Base-by-base conservation (phyloP, 495 filamentous ascomycete species). In the Amphirosellinia nigrospora region DNA sequence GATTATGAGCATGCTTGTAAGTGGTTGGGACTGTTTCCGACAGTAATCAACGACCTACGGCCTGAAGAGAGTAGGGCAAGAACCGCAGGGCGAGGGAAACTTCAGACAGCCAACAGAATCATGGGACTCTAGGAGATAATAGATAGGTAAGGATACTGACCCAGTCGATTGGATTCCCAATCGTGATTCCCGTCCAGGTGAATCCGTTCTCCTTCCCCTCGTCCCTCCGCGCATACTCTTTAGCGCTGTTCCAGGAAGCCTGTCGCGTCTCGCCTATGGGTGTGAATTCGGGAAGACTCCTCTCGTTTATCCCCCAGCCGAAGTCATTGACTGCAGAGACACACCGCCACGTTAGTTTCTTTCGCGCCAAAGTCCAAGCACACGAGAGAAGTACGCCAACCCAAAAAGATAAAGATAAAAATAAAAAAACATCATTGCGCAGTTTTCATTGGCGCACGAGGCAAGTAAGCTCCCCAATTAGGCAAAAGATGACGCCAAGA, bases 261-360 rank as follows among this genome's bases (percentile, higher is more conserved):
- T 26, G 32, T n/a, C 76, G 70, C 45, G 52, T 28, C 7, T 65
- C 70, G 16, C 72, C 69, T 3, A 75, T 73, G n/a, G 59, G n/a
- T 16, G 64, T 41, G 46, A 77, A 75, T 26, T 77, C 76, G 16
- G 71, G 71, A 32, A 75, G 53, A 34, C 50, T 71, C 1, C 36
- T 32, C 28, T 66, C 63, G 66, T 86, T 77, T 13, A 73, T 72
- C 13, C 89, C 80, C 53, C 74, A 79, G 45, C 87, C 86, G 59
- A 84, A 90, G 43, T 87, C 85, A 45, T 83, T 83, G 0, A 86
- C 82, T 69, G 30, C 13, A 43, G 19, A 28, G 15, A 43, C 26
- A 56, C 10, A 32, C 16, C 23, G 7, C 10, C 7, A 23, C 5
- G 26, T 66, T 52, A 66, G 38, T 45, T 39, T n/a, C n/a, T n/a